These are phyloP conservation scores for Penicillium atrosanguineum DNA, from an alignment of 495 filamentous ascomycete genomes.

Conservation along the genomic window DNA sequence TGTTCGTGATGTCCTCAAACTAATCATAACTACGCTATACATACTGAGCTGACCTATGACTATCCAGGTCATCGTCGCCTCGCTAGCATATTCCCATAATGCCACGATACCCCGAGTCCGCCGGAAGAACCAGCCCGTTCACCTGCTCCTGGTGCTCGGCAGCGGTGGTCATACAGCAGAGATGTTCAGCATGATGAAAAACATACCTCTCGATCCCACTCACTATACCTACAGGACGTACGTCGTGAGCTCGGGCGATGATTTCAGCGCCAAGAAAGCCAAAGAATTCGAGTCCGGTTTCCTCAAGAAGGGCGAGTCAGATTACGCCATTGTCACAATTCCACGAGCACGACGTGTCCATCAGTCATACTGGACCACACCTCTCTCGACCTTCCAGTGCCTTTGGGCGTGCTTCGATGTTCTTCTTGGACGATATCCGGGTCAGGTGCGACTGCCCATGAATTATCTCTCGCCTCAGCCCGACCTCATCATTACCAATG, in stretches of 20 bases:
- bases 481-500: conserved; percentile 81
- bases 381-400: conserved; percentile 56
- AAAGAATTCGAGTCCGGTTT: conserved; percentile 57
- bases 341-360: conserved; percentile 74
- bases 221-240: conserved; percentile 74
- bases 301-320: conserved; percentile 4
- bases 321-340: conserved; percentile 59
- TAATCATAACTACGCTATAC: background rate
- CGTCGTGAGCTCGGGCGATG: conserved; percentile 73
- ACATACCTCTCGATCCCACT: conserved; percentile 39
- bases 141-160: conserved; percentile 80
- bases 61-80: conserved; percentile 24
- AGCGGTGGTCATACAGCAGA: conserved; percentile 94
- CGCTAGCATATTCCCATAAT: conserved; percentile 35
- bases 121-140: conserved; percentile 43
- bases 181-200: conserved; percentile 77
- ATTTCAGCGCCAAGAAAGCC: conserved; percentile 65
- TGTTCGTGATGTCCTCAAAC: conserved; percentile 12
- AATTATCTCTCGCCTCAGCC: conserved; percentile 46
- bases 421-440: conserved; percentile 41
- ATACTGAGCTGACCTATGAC: conserved; percentile 4
- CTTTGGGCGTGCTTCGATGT: conserved; percentile 47
- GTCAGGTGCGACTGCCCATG: conserved; percentile 23
- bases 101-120: conserved; percentile 32
- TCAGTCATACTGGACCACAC: conserved; percentile 69